Base-by-base conservation (phyloP, 2,329 filamentous ascomycete genomes). In the Diaporthe citri region DNA sequence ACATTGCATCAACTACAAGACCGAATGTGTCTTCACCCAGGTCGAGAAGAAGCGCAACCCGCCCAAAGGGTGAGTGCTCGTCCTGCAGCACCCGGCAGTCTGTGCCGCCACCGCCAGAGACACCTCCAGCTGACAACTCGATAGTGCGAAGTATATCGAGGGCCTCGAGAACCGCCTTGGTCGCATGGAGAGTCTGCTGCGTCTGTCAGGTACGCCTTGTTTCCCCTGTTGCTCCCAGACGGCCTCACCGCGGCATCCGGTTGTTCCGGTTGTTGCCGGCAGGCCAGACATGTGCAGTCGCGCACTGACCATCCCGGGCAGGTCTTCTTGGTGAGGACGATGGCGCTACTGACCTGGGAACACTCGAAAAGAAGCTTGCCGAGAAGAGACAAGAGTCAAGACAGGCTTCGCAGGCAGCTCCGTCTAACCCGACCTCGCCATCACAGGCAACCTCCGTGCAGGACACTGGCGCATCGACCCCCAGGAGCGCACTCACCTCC, bases 11-110 rank as follows among this genome's bases (percentile, higher is more conserved):
- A 98, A 98, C 84, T 98, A 98, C 88, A 98, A 98, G 88, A 98
- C 96, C 7, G 95, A 98, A 80, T 99, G 96, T 84, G 91, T 98
- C 79, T 98, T 98, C 82, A 98, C 97, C 0, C 95, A 98, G 83
- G 96, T 98, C 51, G 97, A 99, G 87, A 99, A 99, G 92, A 99
- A 99, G 89, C 91, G 97, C 75, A 97, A 94, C 83, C 96, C 97
- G 71, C 97, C 96, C 1, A 99, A 98, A 88, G 96, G 97, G 95
- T 97, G 89, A 78, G 90, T 83, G 41, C 20, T 59, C 9, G 46
- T 36, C 57, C 52, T 60, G 15, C 48, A 41, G 25, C 15, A 22
- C 25, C 31, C 22, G 15, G 72, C 46, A 13, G 72, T 72, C 59
- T 64, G 67, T 67, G 51, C 60, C 28, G 46, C 59, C 34, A 46